These are phyloP conservation scores for Sclerotinia spermophila DNA, from an alignment of 2,329 filamentous ascomycete genomes.

Conservation along the genomic window DNA sequence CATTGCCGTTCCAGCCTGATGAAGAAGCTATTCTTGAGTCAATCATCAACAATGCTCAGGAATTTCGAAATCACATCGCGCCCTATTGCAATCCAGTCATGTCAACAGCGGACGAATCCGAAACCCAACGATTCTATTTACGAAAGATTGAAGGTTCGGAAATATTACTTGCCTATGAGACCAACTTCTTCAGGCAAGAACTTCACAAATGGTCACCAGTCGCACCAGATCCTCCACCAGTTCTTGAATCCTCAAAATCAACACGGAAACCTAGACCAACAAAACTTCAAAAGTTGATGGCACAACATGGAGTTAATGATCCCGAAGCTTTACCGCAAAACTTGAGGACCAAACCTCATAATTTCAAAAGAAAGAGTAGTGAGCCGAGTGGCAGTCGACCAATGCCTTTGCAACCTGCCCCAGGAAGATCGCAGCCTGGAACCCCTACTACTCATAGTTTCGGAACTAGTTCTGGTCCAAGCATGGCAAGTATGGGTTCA, in stretches of 20 bases:
- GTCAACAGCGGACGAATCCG: conserved; percentile 79
- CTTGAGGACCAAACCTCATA: conserved; percentile 36
- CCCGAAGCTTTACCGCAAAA: conserved; percentile 85
- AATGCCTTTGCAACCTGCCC: conserved; percentile 34
- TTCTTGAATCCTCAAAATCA: conserved; percentile 81
- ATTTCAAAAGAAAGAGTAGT: conserved; percentile 36
- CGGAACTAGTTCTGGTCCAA: conserved; percentile 22
- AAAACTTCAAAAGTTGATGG: conserved; percentile 93
- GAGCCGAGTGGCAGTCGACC: conserved; percentile 33
- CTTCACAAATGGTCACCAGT: conserved; percentile 93
- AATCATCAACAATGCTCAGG: conserved; percentile 80
- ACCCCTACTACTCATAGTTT: conserved; percentile 34
- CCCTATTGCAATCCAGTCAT: conserved; percentile 77
- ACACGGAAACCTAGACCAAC: conserved; percentile 94
- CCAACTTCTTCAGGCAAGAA: conserved; percentile 96
- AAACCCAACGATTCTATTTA: conserved; percentile 89
- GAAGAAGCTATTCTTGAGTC: conserved; percentile 83
- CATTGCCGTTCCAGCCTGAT: conserved; percentile 88
- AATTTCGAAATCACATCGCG: conserved; percentile 78
- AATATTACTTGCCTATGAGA: conserved; percentile 84
- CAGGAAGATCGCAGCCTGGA: conserved; percentile 34
- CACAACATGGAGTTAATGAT: conserved; percentile 81
- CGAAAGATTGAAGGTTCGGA: conserved; percentile 97
- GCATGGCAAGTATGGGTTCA: conserved; percentile 28
- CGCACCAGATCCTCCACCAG: conserved; percentile 78